A percentile compares a stretch with the other conserved stretches of the same genome.
Conservation (phyloP, 495 filamentous ascomycete genomes). For the Rusavskia elegans region DNA sequence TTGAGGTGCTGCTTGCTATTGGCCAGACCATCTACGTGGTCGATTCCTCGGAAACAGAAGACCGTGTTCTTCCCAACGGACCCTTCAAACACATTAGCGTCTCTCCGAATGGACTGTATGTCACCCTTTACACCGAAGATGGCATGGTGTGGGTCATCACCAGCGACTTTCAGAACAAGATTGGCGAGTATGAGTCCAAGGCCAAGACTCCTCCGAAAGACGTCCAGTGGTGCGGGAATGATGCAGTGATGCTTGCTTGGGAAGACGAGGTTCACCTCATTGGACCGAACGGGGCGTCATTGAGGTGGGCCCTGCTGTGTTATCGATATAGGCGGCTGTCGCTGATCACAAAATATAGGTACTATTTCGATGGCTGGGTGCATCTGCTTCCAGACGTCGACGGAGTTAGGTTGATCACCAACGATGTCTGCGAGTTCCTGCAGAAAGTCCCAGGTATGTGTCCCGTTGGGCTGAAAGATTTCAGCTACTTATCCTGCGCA, state of each 20-base stretch:
- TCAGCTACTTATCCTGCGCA: conserved; percentile 8
- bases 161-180: conserved; percentile 78
- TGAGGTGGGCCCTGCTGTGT: conserved; percentile 32
- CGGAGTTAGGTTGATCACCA: conserved; percentile 73
- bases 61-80: conserved; percentile 75
- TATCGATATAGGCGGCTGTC: not conserved
- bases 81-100: conserved; percentile 82
- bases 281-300: conserved; percentile 62
- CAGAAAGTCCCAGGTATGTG: conserved; percentile 65
- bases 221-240: conserved; percentile 91
- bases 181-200: conserved; percentile 82
- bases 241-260: conserved; percentile 88
- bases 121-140: conserved; percentile 69
- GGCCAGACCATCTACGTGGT: conserved; percentile 71
- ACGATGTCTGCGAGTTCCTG: conserved; percentile 85
- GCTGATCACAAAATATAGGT: conserved; percentile 25
- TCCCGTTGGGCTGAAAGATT: not conserved
- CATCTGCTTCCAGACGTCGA: conserved; percentile 83
- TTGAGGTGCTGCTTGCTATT: conserved; percentile 83
- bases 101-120: conserved; percentile 79
- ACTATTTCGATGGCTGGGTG: conserved; percentile 80
- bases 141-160: conserved; percentile 87
- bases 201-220: conserved; percentile 75
- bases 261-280: conserved; percentile 97
- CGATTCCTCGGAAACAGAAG: conserved; percentile 78